Conservation (phyloP, 768 basidiomycete species). For the Amanita molliuscula region DNA sequence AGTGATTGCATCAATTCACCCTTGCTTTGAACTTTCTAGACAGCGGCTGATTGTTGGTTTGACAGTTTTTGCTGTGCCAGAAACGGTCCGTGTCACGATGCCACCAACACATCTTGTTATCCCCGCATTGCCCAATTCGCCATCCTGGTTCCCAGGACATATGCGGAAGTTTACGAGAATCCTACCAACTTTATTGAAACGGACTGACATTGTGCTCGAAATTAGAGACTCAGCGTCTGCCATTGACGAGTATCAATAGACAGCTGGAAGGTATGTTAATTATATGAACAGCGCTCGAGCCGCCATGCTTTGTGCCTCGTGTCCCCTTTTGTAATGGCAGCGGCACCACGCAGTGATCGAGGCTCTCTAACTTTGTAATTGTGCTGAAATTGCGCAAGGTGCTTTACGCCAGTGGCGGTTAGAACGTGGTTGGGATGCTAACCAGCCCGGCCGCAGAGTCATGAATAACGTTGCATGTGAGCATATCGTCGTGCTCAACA, state of each 20-base stretch:
- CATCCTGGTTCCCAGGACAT: constrained; percentile 95
- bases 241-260: constrained; percentile 88
- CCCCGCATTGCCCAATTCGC: constrained; percentile 50
- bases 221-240: constrained; percentile 87
- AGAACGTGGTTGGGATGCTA: constrained; percentile 51
- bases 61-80: not conserved
- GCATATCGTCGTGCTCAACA: constrained; percentile 86
- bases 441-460: constrained; percentile 27
- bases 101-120: constrained; percentile 25
- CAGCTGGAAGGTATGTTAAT: constrained; percentile 65
- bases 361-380: not conserved
- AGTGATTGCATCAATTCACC: not conserved
- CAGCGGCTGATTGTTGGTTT: not conserved
- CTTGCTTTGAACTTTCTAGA: not conserved
- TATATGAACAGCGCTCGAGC: not conserved
- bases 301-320: not conserved
- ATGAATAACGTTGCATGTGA: constrained; percentile 48
- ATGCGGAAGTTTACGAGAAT: constrained; percentile 82
- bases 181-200: constrained; percentile 66
- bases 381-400: constrained; percentile 25
- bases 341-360: not conserved
- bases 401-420: constrained; percentile 58
- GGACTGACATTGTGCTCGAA: constrained; percentile 89
- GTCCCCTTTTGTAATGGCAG: not conserved
- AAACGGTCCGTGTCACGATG: constrained; percentile 14